Conservation (phyloP, 1,139 yeast species). For the Candida tropicalis region DNA sequence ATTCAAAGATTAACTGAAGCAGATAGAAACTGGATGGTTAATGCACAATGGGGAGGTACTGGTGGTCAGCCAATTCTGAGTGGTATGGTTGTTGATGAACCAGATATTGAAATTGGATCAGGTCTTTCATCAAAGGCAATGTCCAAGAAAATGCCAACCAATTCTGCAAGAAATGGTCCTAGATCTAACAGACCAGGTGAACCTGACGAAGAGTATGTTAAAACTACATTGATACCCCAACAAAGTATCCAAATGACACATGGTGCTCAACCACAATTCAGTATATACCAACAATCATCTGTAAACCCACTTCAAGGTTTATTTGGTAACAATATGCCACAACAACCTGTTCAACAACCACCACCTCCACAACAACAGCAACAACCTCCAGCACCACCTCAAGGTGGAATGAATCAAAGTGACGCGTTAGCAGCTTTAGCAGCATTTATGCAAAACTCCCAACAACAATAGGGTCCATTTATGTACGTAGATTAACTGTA, state of each 20-base stretch:
- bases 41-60: constrained; percentile 97
- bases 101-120: constrained; percentile 94
- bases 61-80: constrained; percentile 84
- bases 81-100: constrained; percentile 91
- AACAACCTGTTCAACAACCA: constrained; percentile 10
- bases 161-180: constrained; percentile 85
- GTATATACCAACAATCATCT: constrained; percentile 36
- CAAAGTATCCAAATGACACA: constrained; percentile 22
- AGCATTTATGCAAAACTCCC: constrained; percentile 21
- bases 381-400: constrained; percentile 14
- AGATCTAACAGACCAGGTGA: constrained; percentile 73
- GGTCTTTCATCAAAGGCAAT: constrained; percentile 94
- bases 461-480: constrained; percentile 16
- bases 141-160: constrained; percentile 84
- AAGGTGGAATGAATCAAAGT: constrained; percentile 11
- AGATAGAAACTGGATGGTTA: constrained; percentile 84
- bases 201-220: constrained; percentile 50
- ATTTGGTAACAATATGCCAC: constrained; percentile 29
- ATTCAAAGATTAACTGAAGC: constrained; percentile 88
- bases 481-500: not conserved
- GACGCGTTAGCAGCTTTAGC: constrained; percentile 6
- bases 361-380: constrained; percentile 19
- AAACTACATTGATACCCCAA: constrained; percentile 37
- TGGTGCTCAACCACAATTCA: constrained; percentile 40
- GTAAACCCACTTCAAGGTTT: constrained; percentile 58